Percentiles rank a stretch among this genome's conserved stretches.
These are phyloP conservation scores for Ganoderma resinaceum DNA, from an alignment of 1,284 basidiomycete genomes.

Conservation along the genomic window DNA sequence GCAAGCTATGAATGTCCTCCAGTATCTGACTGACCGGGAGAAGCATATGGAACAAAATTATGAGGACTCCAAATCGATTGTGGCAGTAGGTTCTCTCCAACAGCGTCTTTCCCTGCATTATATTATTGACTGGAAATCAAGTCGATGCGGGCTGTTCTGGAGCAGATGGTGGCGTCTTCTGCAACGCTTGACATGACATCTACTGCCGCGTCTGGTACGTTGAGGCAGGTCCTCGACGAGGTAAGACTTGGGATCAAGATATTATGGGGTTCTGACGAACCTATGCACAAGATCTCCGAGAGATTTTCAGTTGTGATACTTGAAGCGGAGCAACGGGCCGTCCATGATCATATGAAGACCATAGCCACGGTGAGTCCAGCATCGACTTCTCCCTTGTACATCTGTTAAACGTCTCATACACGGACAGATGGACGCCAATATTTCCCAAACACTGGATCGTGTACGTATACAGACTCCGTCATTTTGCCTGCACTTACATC, in stretches of 20 bases:
- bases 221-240: slow-evolving; percentile 26
- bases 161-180: slow-evolving; percentile 35
- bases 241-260: slow-evolving; percentile 6
- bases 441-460: slow-evolving; percentile 1
- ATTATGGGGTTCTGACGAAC: background rate
- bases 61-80: slow-evolving; percentile 36
- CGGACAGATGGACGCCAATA: slow-evolving; percentile 12
- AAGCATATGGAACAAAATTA: slow-evolving; percentile 40
- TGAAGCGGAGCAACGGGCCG: slow-evolving; percentile 4
- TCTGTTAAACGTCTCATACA: background rate
- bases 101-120: background rate
- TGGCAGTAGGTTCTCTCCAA: slow-evolving; percentile 38
- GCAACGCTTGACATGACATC: slow-evolving; percentile 32
- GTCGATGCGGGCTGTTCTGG: slow-evolving; percentile 39
- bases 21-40: slow-evolving; percentile 54
- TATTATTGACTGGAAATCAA: slow-evolving; percentile 21
- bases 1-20: slow-evolving; percentile 61
- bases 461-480: background rate
- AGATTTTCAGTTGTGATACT: background rate
- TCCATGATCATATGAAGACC: slow-evolving; percentile 8
- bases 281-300: slow-evolving; percentile 6
- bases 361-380: slow-evolving; percentile 11
- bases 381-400: background rate
- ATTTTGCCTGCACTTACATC: background rate
- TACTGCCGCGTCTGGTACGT: slow-evolving; percentile 25